Evolutionary conservation across 2,329 filamentous ascomycete species (phyloP).

Genomic region (Epichloe uncinata): DNA sequence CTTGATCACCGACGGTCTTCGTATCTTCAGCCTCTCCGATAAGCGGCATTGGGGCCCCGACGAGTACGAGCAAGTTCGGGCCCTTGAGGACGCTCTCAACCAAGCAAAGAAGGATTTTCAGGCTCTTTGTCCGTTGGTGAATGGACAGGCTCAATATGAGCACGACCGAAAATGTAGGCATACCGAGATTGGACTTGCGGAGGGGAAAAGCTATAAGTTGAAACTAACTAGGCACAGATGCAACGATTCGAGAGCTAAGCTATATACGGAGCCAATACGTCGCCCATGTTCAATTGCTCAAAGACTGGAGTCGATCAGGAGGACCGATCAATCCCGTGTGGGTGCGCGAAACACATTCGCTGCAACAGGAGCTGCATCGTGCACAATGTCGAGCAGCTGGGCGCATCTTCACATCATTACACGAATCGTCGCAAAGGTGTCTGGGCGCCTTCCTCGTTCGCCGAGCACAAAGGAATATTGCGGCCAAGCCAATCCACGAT

Average conservation of each 20-base stretch:
- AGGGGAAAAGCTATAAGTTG: background rate
- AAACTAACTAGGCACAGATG: conserved; percentile 22
- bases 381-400: conserved; percentile 44
- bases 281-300: conserved; percentile 35
- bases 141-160: conserved; percentile 44
- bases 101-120: conserved; percentile 49
- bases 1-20: conserved; percentile 37
- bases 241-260: conserved; percentile 39
- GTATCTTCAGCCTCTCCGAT: conserved; percentile 42
- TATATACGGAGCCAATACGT: conserved; percentile 31
- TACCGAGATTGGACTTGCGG: background rate
- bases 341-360: conserved; percentile 36
- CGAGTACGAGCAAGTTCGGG: conserved; percentile 45
- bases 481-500: conserved; percentile 4
- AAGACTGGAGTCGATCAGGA: conserved; percentile 40
- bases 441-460: conserved; percentile 43
- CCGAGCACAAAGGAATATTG: conserved; percentile 28
- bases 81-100: conserved; percentile 41
- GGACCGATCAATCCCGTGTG: conserved; percentile 43
- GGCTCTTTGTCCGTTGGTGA: conserved; percentile 39
- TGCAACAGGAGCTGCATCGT: conserved; percentile 40
- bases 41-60: conserved; percentile 45
- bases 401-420: conserved; percentile 40
- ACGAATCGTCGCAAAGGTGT: conserved; percentile 34
- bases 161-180: conserved; percentile 39